Evolutionary conservation across 2,329 filamentous ascomycete genomes (phyloP).

Genomic region (Trichoderma lentiforme): DNA sequence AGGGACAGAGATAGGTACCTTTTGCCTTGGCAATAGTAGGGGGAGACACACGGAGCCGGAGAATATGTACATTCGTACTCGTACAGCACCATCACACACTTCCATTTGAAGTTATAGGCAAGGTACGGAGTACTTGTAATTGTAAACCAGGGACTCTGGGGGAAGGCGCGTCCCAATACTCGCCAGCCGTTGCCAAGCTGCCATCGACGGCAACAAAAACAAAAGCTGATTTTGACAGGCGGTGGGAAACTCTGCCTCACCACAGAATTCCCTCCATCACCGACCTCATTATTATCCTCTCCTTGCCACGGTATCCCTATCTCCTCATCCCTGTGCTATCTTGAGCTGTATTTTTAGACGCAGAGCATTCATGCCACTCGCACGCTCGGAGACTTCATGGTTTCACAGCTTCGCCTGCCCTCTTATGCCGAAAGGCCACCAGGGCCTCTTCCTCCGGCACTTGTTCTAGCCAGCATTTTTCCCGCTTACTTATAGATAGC

Average conservation of each 20-base stretch:
- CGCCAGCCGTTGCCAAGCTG: not conserved
- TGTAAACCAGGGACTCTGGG: not conserved
- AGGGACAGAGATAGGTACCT: not conserved
- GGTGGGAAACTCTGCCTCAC: not conserved
- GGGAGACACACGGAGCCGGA: not conserved
- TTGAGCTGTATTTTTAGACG: not conserved
- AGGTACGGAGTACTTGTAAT: too few species aligned
- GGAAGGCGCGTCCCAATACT: not conserved
- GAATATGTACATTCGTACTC: not conserved
- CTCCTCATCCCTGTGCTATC: not conserved
- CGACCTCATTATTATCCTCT: not conserved
- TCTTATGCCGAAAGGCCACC: not conserved
- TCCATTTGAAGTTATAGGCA: too few species aligned
- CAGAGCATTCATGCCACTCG: not conserved
- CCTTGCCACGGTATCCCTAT: not conserved
- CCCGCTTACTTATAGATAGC: not conserved
- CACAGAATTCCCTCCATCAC: not conserved
- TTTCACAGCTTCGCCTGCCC: not conserved
- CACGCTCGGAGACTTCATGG: not conserved
- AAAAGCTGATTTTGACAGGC: not conserved
- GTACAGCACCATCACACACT: not conserved
- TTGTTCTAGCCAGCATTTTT: not conserved
- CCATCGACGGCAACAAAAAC: not conserved
- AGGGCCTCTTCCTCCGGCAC: not conserved
- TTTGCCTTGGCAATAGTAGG: not conserved